Base-by-base conservation (phyloP, 805 yeast species). In the Pichia kluyveri region DNA sequence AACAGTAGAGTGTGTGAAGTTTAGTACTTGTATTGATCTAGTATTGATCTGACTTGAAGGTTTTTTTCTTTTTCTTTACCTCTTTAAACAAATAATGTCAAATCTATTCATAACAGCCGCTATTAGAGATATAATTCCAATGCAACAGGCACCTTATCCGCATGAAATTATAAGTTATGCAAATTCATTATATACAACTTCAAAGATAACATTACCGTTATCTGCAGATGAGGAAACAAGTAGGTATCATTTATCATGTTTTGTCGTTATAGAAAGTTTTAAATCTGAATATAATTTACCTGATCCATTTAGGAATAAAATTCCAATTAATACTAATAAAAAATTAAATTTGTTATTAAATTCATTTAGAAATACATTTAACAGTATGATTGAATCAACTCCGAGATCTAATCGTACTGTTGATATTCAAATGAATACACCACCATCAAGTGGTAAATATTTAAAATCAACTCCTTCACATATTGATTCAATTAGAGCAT, bases 241-340 rank as follows among this genome's bases (percentile, higher is more conserved):
- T 1, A 67, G 91, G 46, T 73, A 72, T 47, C 90, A 84, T 59
- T 60, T 85, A 12, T 80, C 88, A 60, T 84, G 88, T 6, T 77
- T 67, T 52, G 59, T 83, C 26, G 82, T 86, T 0, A 74, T 75
- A 14, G 80, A 79, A 49, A 70, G 70, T 51, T 70, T 75, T 40
- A 65, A 66, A 12, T 63, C 67, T 11, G 63, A 63, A 36, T 65
- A 76, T 40, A 62, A 70, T 4, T 66, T 79, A 9, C 75, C 83
- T 0, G 66, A 67, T 4, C 85, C 83, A 8, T 66, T 66, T 34
- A 45, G 68, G 37, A 72, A 70, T 42, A 72, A 71, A 51, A 73
- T 84, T 1, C 91, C 93, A 0, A 62, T 82, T 3, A 85, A 81
- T 14, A 69, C 69, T 1, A 61, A 63, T 44, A 58, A 67, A 14